A percentile compares a stretch with the other conserved stretches of the same genome.
phyloP scores from a whole-genome alignment of 1,284 basidiomycete genomes.

The Xanthoconium separans region DNA sequence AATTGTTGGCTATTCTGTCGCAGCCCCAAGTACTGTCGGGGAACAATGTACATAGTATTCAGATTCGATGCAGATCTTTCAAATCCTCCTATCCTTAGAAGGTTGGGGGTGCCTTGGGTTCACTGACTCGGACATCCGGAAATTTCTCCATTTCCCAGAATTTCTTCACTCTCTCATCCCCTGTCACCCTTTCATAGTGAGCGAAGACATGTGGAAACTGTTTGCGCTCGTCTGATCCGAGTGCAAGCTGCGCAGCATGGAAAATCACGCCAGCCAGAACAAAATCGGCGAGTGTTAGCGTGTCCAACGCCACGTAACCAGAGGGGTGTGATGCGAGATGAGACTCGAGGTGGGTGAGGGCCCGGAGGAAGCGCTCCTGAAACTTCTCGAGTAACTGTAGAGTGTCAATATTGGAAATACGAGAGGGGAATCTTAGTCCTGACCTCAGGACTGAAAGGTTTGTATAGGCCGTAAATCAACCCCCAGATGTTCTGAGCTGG shows the following conservation, averaged over 20 bases:
- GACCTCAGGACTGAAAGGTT: constrained; percentile 17
- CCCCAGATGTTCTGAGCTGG: background rate
- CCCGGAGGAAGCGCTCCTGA: constrained; percentile 20
- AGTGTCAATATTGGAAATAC: background rate
- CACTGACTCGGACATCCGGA: constrained; percentile 11
- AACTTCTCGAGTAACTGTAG: constrained; percentile 7
- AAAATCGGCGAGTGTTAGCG: constrained; percentile 62
- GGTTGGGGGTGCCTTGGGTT: background rate
- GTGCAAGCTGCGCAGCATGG: constrained; percentile 26
- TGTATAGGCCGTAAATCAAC: constrained; percentile 7
- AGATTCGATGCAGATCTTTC: background rate
- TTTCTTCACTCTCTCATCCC: constrained; percentile 43
- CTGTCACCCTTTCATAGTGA: constrained; percentile 48
- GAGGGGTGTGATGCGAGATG: constrained; percentile 48
- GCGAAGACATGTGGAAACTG: constrained; percentile 50
- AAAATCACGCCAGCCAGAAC: constrained; percentile 42
- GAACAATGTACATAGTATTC: background rate
- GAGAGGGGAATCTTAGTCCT: background rate
- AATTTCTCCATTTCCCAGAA: constrained; percentile 20
- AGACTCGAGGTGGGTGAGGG: constrained; percentile 43
- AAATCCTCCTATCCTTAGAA: background rate
- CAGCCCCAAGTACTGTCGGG: background rate
- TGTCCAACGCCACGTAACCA: constrained; percentile 49
- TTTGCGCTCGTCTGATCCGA: constrained; percentile 40
- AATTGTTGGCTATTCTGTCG: too few species aligned